These are phyloP conservation scores for Saccharomycopsis fibuligera DNA, from an alignment of 805 yeast genomes.

Conservation along the genomic window DNA sequence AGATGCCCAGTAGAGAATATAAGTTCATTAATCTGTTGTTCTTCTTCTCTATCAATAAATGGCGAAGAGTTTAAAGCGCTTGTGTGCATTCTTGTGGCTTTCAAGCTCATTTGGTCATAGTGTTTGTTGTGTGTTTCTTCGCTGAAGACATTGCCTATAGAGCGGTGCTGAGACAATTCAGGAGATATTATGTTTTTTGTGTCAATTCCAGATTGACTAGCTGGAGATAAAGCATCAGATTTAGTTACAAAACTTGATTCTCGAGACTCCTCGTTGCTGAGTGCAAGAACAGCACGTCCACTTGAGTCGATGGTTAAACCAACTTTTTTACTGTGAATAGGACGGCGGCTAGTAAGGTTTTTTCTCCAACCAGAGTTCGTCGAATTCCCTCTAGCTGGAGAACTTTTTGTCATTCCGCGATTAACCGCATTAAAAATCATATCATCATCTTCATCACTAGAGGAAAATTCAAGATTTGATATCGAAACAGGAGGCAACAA, in stretches of 20 bases:
- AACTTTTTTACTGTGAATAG: background rate
- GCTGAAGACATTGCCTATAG: background rate
- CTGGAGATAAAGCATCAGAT: background rate
- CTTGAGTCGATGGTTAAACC: background rate
- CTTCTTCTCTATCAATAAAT: constrained; percentile 4
- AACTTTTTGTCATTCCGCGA: background rate
- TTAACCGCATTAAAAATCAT: background rate
- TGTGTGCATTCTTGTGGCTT: background rate
- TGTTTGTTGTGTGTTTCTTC: background rate
- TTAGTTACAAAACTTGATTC: background rate
- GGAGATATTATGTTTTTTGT: background rate
- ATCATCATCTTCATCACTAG: constrained; percentile 16
- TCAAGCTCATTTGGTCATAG: background rate
- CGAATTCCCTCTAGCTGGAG: background rate
- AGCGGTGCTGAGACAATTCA: background rate
- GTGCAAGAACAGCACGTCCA: background rate
- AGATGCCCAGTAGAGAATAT: background rate
- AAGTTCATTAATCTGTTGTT: constrained; percentile 5
- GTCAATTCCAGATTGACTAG: background rate
- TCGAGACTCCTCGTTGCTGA: background rate
- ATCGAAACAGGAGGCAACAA: constrained; percentile 19
- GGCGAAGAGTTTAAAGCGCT: constrained; percentile 13
- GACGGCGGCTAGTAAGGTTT: background rate
- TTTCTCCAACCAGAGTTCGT: too few species aligned
- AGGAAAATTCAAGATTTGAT: constrained; percentile 8